Conservation (phyloP, 2,329 filamentous ascomycete genomes). For the Trichoderma hamatum region DNA sequence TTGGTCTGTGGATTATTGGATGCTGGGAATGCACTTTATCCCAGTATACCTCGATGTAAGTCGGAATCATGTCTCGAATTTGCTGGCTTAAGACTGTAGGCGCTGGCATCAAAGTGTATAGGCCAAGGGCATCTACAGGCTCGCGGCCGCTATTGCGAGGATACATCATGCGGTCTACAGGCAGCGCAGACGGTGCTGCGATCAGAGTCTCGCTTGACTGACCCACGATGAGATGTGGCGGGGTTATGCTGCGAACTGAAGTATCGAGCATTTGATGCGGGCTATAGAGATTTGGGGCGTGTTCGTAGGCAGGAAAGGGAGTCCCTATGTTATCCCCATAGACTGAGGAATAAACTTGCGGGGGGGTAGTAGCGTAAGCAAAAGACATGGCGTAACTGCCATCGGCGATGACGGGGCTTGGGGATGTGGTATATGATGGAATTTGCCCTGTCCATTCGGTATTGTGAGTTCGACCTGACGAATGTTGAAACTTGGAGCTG, state of each 20-base stretch:
- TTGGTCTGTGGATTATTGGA: constrained; percentile 55
- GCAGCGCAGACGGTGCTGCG: constrained; percentile 47
- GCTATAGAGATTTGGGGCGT: constrained; percentile 42
- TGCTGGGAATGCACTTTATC: constrained; percentile 51
- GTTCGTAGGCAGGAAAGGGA: constrained; percentile 42
- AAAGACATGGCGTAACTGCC: constrained; percentile 38
- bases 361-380: constrained; percentile 35
- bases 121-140: constrained; percentile 46
- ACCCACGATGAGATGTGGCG: constrained; percentile 52
- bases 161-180: constrained; percentile 40
- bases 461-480: constrained; percentile 36
- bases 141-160: constrained; percentile 45
- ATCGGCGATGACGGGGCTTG: constrained; percentile 32
- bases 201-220: constrained; percentile 55
- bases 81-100: constrained; percentile 43
- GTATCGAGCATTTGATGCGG: constrained; percentile 44
- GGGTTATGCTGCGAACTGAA: constrained; percentile 55
- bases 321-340: constrained; percentile 39
- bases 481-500: constrained; percentile 36
- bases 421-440: constrained; percentile 34
- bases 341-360: constrained; percentile 40
- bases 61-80: constrained; percentile 49
- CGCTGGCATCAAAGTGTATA: constrained; percentile 37
- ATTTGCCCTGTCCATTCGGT: constrained; percentile 41
- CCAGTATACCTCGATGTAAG: constrained; percentile 59